phyloP scores from a whole-genome alignment of 352 stramenopile genomes.

The Blastocystis sp. region DNA sequence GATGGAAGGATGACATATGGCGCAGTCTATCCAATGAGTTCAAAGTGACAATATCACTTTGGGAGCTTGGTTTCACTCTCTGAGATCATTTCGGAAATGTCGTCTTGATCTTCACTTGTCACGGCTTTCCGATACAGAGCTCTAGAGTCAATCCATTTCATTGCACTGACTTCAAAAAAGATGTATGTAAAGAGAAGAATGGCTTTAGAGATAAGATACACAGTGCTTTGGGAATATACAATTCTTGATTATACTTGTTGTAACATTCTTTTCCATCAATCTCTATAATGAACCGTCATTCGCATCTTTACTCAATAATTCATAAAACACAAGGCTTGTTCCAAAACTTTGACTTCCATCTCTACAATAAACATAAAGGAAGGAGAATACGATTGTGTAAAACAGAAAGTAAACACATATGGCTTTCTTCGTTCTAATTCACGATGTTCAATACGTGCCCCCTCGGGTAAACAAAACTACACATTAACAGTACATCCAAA shows the following conservation, averaged over 20 bases:
- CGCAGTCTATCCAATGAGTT: not conserved
- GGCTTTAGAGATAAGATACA: constrained; percentile 54
- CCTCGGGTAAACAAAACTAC: constrained; percentile 53
- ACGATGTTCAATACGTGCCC: constrained; percentile 31
- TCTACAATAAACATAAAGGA: not conserved
- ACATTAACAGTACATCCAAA: not conserved
- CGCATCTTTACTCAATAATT: not conserved
- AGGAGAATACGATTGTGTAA: constrained; percentile 33
- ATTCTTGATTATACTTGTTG: constrained; percentile 57
- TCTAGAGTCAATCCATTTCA: not conserved
- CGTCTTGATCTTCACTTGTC: not conserved
- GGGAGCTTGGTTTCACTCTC: not conserved
- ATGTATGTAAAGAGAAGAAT: constrained; percentile 44
- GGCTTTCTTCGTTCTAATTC: constrained; percentile 27
- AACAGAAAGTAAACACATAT: constrained; percentile 58
- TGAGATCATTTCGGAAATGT: not conserved
- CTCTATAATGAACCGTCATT: not conserved
- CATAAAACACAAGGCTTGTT: constrained; percentile 51
- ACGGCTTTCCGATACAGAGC: constrained; percentile 21
- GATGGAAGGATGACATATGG: not conserved
- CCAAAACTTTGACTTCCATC: constrained; percentile 48
- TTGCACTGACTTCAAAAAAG: not conserved
- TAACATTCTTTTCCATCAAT: constrained; percentile 54
- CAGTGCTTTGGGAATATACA: constrained; percentile 54
- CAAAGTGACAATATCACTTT: not conserved